Evolutionary conservation across 805 yeast species (phyloP), one percentile per base, ranked within the genome.

Genomic region (Kodamaea fukazawae): DNA sequence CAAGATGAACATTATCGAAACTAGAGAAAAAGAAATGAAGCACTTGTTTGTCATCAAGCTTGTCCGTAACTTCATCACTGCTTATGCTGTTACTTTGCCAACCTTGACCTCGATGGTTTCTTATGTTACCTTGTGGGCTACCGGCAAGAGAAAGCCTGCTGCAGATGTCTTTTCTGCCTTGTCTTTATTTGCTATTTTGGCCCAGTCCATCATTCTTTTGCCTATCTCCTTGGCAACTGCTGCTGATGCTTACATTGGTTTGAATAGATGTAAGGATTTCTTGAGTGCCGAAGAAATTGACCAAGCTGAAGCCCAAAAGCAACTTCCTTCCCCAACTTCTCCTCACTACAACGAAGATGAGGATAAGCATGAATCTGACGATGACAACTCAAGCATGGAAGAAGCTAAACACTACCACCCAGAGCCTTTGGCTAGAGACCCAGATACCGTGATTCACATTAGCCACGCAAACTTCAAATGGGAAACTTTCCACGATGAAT

Each of bases 181-280:
- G 43, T 61, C 70, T 2, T 62, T 70, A 42, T 70, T 64, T 42
- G 53, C 67, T 30, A 67, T 67, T 31, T 63, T 70, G 51, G 70
- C 73, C 9, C 73, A 67, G 45, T 66, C 70, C 16, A 61, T 67
- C 42, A 63, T 67, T 67, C 55, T 67, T 32, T 55, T 69, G 39
- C 75, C 75, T 4, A 54, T 67, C 44, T 70, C 75, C 8, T 61
- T 70, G 48, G 65, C 73, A 7, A 58, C 71, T 15, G 74, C 69
- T 28, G 70, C 73, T 11, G 75, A 70, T 48, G 74, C 73, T 7
- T 54, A 56, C 29, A 61, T 67, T 49, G 75, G 72, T 0, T 63
- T 68, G 45, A 54, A 43, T 16, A 49, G 65, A 39, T 49, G 55
- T 29, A 44, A 39, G n/a, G 53, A 50, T 31, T 57, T 46, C 37